Evolutionary conservation across 345 rosid genomes (phyloP).

Genomic region (Eucalyptus polyanthemos): DNA sequence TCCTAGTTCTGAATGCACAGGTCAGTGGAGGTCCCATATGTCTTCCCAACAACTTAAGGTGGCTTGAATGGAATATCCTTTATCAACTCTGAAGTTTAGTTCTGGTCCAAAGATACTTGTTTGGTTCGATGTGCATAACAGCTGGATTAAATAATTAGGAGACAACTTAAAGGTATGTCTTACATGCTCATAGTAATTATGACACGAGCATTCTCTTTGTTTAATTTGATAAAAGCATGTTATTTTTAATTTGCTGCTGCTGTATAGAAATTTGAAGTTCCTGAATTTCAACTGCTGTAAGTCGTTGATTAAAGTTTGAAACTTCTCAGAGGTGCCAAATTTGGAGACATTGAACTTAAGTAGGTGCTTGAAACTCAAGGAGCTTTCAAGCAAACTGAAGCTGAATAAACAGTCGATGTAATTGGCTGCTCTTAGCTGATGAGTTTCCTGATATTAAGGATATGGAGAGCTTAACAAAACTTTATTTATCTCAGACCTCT

Average conservation of each 20-base stretch:
- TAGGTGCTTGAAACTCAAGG: not conserved
- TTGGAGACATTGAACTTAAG: not conserved
- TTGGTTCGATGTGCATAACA: no score
- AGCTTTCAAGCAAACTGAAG: not conserved
- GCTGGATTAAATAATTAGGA: no score
- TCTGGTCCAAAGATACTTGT: accelerated
- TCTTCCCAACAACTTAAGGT: no score
- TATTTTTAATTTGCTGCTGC: no score
- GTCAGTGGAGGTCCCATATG: no score
- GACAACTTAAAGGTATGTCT: no score
- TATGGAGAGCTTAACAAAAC: not conserved
- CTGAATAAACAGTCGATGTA: not conserved
- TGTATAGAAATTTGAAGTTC: not conserved
- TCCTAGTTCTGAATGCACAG: no score
- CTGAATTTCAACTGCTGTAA: not conserved
- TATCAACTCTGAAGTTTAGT: no score
- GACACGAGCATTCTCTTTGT: accelerated
- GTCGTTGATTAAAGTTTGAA: not conserved
- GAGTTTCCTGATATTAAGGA: not conserved
- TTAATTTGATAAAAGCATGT: no score
- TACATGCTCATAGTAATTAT: no score
- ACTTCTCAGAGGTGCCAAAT: not conserved
- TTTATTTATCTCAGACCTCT: not conserved
- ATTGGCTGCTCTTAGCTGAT: not conserved
- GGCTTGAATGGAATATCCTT: no score